Evolutionary conservation across 2,329 filamentous ascomycete species (phyloP).

Genomic region (Neurospora sp.): DNA sequence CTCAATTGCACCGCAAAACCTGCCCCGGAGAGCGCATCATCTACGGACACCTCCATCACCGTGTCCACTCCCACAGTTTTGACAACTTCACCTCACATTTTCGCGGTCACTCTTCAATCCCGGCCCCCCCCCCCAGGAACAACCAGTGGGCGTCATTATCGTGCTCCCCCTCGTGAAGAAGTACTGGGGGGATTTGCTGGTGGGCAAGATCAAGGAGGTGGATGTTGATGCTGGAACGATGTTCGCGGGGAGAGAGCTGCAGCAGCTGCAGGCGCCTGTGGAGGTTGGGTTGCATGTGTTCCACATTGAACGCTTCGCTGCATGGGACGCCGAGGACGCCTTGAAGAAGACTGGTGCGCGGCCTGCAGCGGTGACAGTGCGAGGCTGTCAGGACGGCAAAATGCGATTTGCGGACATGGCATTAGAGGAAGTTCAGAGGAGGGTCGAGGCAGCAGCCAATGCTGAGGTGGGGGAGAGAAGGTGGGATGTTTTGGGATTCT

Average conservation of each 20-base stretch:
- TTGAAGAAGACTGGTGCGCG: not conserved
- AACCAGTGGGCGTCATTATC: constrained; percentile 21
- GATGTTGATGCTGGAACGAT: constrained; percentile 19
- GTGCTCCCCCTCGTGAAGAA: constrained; percentile 19
- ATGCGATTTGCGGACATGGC: constrained; percentile 18
- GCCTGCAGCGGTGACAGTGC: not conserved
- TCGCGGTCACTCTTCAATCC: not conserved
- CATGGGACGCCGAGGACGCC: not conserved
- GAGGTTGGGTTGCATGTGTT: constrained; percentile 26
- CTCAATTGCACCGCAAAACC: not conserved
- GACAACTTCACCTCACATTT: not conserved
- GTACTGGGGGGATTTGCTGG: constrained; percentile 21
- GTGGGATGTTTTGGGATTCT: constrained; percentile 21
- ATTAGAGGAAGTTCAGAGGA: constrained; percentile 12
- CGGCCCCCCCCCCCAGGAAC: too few relatives aligned
- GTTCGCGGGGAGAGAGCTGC: constrained; percentile 8
- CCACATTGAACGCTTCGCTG: constrained; percentile 24
- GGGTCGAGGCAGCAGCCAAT: not conserved
- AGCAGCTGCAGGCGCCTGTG: not conserved
- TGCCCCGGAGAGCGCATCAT: not conserved
- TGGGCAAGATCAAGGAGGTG: constrained; percentile 21
- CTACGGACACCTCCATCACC: not conserved
- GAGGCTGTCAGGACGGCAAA: not conserved
- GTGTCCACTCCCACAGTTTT: not conserved
- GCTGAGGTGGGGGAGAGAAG: not conserved